phyloP scores from a whole-genome alignment of 441 rosid species.

The Sinapis alba region DNA sequence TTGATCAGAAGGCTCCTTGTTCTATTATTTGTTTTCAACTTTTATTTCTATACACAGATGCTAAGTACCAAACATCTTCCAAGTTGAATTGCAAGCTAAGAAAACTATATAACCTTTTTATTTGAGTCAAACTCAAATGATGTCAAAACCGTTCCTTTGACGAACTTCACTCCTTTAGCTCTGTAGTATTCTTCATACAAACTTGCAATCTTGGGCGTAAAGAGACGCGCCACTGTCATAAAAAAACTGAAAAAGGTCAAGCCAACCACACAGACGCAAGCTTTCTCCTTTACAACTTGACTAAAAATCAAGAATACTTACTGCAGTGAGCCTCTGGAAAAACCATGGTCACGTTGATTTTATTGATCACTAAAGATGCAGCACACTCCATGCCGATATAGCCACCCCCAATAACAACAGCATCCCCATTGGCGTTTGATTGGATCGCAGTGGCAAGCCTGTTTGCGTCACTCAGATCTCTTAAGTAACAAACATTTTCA shows the following conservation, averaged over 20 bases:
- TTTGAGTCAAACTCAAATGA: conserved; percentile 75
- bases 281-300: background rate
- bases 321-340: conserved; percentile 97
- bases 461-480: conserved; percentile 85
- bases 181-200: conserved; percentile 81
- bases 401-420: conserved; percentile 96
- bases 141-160: conserved; percentile 88
- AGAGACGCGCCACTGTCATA: conserved; percentile 85
- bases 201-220: conserved; percentile 84
- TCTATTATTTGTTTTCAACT: background rate
- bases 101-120: conserved; percentile 55
- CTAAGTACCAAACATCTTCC: conserved; percentile 1
- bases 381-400: conserved; percentile 99
- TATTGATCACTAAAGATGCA: conserved; percentile 90
- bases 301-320: conserved; percentile 42
- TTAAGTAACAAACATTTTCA: conserved; percentile 86
- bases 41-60: conserved; percentile 2
- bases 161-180: conserved; percentile 83
- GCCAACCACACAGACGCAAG: background rate
- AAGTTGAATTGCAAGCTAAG: conserved; percentile 8
- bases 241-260: conserved; percentile 12
- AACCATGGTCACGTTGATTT: conserved; percentile 91
- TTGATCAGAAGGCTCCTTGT: conserved; percentile 1
- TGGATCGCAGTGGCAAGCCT: conserved; percentile 68
- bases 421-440: conserved; percentile 75